Evolutionary conservation across 371 early-diverging fungal species (phyloP).

Genomic region (Rhizopus stolonifer): DNA sequence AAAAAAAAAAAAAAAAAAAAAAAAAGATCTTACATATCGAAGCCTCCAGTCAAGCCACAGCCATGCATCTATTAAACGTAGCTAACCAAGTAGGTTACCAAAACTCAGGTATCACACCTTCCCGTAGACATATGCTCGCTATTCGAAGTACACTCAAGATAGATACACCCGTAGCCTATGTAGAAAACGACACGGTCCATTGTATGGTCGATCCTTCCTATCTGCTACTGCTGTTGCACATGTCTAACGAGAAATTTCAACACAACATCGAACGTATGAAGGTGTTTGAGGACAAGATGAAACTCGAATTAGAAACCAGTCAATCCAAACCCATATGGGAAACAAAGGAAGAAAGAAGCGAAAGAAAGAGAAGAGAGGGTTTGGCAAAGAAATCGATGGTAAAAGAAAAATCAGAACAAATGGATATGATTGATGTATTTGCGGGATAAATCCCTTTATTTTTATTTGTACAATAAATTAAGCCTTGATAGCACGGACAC

Average conservation of each 20-base stretch:
- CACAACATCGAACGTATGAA: conserved; percentile 53
- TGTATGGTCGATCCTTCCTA: conserved; percentile 51
- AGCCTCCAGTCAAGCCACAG: conserved; percentile 51
- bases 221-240: conserved; percentile 37
- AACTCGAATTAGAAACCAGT: conserved; percentile 18
- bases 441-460: background rate
- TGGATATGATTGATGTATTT: background rate
- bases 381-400: conserved; percentile 3
- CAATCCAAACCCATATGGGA: conserved; percentile 24
- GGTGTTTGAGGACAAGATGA: conserved; percentile 43
- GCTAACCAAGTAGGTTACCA: conserved; percentile 61
- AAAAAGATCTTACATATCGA: conserved; percentile 63
- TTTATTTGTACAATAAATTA: conserved; percentile 10
- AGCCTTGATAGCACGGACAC: conserved; percentile 36
- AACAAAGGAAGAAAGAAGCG: conserved; percentile 58
- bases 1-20: background rate
- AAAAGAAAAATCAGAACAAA: background rate
- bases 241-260: conserved; percentile 58
- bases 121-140: conserved; percentile 61
- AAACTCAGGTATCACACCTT: conserved; percentile 64
- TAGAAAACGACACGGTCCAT: conserved; percentile 39
- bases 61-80: conserved; percentile 51
- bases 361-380: conserved; percentile 56
- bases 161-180: conserved; percentile 60
- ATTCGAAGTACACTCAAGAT: conserved; percentile 62